phyloP scores from a whole-genome alignment of 495 filamentous ascomycete species.

The Clohesyomyces aquaticus region DNA sequence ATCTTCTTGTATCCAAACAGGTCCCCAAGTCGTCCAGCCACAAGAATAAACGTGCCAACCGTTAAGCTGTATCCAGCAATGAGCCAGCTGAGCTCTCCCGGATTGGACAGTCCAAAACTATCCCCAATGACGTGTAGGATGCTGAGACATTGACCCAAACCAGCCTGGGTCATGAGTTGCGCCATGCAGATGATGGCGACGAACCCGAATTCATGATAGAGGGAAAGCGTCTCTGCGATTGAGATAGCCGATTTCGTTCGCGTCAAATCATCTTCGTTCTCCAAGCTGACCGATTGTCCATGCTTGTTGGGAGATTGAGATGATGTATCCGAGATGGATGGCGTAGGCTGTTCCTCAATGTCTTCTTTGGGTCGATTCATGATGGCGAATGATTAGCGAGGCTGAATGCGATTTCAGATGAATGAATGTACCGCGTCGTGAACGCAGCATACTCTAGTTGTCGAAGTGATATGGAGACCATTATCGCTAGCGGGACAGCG shows the following conservation, averaged over 20 bases:
- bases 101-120: conserved; percentile 1
- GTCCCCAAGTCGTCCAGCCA: conserved; percentile 36
- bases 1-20: conserved; percentile 39
- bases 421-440: too few species aligned
- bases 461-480: too few species aligned
- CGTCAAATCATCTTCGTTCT: too few species aligned
- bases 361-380: too few species aligned
- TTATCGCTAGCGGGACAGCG: too few species aligned
- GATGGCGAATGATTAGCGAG: too few species aligned
- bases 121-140: conserved; percentile 24
- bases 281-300: too few species aligned
- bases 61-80: conserved; percentile 37
- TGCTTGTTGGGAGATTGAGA: too few species aligned
- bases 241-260: conserved; percentile 15
- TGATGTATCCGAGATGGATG: too few species aligned
- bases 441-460: too few species aligned
- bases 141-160: conserved; percentile 10
- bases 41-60: conserved; percentile 40
- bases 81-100: conserved; percentile 32
- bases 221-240: conserved; percentile 36
- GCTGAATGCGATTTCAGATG: too few species aligned
- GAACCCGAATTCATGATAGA: conserved; percentile 50
- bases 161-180: conserved; percentile 43
- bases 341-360: too few species aligned
- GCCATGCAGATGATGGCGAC: conserved; percentile 51